Evolutionary conservation across 2,329 filamentous ascomycete genomes (phyloP).

Genomic region (Penicillium olsonii): DNA sequence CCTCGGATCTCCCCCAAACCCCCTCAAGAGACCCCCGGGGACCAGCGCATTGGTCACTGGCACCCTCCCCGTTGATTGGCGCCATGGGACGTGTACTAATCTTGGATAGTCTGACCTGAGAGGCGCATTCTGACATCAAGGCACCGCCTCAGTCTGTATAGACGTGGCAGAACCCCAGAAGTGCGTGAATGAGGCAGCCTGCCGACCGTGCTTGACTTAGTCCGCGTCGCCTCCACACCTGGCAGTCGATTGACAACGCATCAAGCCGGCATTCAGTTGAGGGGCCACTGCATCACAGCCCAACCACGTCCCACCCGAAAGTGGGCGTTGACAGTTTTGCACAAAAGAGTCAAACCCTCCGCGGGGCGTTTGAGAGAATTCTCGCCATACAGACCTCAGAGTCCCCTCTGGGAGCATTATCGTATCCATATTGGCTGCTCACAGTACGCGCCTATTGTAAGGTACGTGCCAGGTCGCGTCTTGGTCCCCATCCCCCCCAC

Average conservation of each 20-base stretch:
- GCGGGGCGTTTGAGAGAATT: slow-evolving; percentile 25
- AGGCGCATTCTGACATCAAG: slow-evolving; percentile 32
- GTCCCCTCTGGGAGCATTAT: slow-evolving; percentile 17
- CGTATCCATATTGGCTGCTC: slow-evolving; percentile 3
- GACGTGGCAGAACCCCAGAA: slow-evolving; percentile 28
- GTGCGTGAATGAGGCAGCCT: slow-evolving; percentile 23
- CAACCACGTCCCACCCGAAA: slow-evolving; percentile 45
- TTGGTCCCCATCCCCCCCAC: slow-evolving; percentile 25
- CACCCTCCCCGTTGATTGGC: slow-evolving; percentile 12
- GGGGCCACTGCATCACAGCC: slow-evolving; percentile 45
- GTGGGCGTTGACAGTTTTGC: slow-evolving; percentile 32
- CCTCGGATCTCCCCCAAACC: slow-evolving; percentile 24
- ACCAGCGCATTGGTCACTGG: slow-evolving; percentile 32
- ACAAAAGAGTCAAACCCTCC: slow-evolving; percentile 37
- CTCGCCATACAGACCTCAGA: slow-evolving; percentile 22
- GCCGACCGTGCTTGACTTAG: slow-evolving; percentile 31
- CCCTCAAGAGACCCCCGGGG: slow-evolving; percentile 20
- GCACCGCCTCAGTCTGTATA: slow-evolving; percentile 33
- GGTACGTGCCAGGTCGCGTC: slow-evolving; percentile 34
- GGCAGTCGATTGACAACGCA: slow-evolving; percentile 45
- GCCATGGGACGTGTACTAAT: slow-evolving; percentile 26
- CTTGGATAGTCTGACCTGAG: slow-evolving; percentile 23
- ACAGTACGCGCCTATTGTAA: slow-evolving; percentile 20
- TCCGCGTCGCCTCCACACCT: slow-evolving; percentile 24
- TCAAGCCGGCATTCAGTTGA: slow-evolving; percentile 37